Percentiles rank a stretch among this genome's conserved stretches.
Conservation (phyloP, 345 rosid species). For the Limnanthes douglasii region DNA sequence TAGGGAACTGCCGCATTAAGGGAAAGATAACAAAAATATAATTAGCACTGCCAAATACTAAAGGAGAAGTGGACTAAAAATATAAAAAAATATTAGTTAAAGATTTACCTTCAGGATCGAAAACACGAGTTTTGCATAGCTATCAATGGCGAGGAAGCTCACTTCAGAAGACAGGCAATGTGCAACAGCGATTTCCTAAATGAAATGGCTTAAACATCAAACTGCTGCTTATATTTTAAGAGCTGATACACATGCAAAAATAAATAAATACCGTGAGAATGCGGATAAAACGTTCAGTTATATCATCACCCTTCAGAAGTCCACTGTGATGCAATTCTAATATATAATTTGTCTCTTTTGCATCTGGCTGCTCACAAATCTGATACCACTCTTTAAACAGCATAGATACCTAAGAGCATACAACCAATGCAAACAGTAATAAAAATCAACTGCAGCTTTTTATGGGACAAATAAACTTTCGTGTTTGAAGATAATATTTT, state of each 20-base stretch:
- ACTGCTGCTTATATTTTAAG: not conserved
- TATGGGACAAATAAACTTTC: too few species aligned
- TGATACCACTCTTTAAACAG: conserved; percentile 69
- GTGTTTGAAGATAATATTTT: conserved; percentile 1
- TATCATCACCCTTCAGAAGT: conserved; percentile 76
- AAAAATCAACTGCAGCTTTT: not conserved
- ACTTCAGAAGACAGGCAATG: conserved; percentile 75
- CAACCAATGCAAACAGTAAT: not conserved
- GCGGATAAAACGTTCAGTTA: conserved; percentile 73
- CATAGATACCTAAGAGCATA: conserved; percentile 34
- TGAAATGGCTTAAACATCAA: not conserved
- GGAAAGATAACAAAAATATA: too few species aligned
- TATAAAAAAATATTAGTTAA: not conserved
- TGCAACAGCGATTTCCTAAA: conserved; percentile 69
- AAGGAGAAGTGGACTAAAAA: not conserved
- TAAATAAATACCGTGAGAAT: conserved; percentile 41
- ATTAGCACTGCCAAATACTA: too few species aligned
- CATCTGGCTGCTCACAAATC: conserved; percentile 69
- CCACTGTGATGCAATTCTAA: conserved; percentile 70
- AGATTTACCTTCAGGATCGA: conserved; percentile 39
- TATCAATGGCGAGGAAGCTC: conserved; percentile 75
- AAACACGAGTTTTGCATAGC: conserved; percentile 68
- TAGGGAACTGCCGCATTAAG: too few species aligned
- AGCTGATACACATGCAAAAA: not conserved
- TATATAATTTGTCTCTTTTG: conserved; percentile 39